Percentiles rank a stretch among this genome's conserved stretches.
These are phyloP conservation scores for Quillaja saponaria DNA, from an alignment of 306 rosid species.

Conservation along the genomic window DNA sequence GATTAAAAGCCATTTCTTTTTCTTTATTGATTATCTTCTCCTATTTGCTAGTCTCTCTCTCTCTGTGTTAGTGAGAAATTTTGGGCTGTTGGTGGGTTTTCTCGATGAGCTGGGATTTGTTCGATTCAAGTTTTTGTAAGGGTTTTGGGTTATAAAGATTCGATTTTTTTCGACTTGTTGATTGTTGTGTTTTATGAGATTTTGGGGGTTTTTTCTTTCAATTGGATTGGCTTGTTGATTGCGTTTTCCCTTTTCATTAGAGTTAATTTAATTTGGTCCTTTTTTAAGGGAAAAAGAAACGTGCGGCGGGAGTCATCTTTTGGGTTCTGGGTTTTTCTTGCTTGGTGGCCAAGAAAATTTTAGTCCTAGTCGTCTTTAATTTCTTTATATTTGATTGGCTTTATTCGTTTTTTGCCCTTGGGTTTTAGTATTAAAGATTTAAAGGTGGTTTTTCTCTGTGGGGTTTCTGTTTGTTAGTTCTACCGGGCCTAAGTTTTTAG, in stretches of 20 bases:
- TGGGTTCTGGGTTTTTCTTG: background rate
- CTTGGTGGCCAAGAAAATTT: constrained; percentile 4
- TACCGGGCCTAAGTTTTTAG: too few relatives aligned
- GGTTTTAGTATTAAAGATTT: background rate
- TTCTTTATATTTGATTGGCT: background rate
- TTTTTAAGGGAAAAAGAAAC: background rate
- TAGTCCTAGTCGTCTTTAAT: too few relatives aligned
- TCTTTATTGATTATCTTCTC: background rate
- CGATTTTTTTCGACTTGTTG: background rate
- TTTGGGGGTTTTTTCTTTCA: too few relatives aligned
- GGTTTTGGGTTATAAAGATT: background rate
- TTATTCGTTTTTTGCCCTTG: background rate
- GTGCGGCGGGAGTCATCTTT: background rate
- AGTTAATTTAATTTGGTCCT: background rate
- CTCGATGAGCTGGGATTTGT: background rate
- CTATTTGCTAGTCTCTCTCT: background rate
- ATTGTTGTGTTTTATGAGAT: background rate
- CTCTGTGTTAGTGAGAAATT: background rate
- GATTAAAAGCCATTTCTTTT: background rate
- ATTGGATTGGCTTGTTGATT: background rate
- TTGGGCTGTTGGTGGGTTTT: background rate
- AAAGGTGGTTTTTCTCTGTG: background rate
- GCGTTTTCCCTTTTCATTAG: background rate
- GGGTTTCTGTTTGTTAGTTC: background rate
- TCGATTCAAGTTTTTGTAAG: background rate